phyloP scores from a whole-genome alignment of 1,284 basidiomycete genomes.

The Baeospora myosura region DNA sequence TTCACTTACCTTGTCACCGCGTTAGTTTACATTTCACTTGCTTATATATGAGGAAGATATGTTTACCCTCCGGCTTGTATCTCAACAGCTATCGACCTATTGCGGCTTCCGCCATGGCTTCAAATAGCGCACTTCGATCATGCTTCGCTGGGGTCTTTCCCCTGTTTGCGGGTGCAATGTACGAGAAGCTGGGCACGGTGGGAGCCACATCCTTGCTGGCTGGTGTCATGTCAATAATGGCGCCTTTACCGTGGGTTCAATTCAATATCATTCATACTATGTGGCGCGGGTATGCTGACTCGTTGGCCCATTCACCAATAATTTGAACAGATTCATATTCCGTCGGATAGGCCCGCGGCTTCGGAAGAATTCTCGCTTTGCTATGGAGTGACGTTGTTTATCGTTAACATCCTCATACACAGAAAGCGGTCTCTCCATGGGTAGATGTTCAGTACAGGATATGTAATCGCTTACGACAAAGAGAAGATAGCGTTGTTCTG shows the following conservation, averaged over 20 bases:
- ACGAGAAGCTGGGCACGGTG: conserved; percentile 32
- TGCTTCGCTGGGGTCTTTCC: conserved; percentile 41
- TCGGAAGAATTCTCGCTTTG: conserved; percentile 8
- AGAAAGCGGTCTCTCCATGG: no score
- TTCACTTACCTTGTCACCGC: conserved; percentile 36
- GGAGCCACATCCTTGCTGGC: conserved; percentile 44
- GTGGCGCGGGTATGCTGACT: not conserved
- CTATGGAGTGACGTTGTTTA: conserved; percentile 1
- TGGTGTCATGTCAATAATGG: conserved; percentile 37
- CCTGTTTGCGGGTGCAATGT: conserved; percentile 27
- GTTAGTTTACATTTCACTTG: not conserved
- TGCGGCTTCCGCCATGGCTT: conserved; percentile 41
- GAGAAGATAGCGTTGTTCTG: no score
- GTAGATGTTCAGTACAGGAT: no score
- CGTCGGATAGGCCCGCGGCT: conserved; percentile 16
- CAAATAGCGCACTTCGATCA: conserved; percentile 37
- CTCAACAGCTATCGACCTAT: conserved; percentile 36
- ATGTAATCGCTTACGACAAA: no score
- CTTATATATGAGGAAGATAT: no score
- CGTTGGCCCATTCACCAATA: no score
- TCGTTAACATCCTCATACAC: no score
- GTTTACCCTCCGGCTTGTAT: no score
- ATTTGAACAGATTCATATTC: conserved; percentile 30
- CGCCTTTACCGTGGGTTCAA: conserved; percentile 39
- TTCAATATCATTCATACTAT: not conserved